Percentiles rank a stretch among this genome's conserved stretches.
Conservation (phyloP, 2,329 filamentous ascomycete species). For the Alternaria arbusti region DNA sequence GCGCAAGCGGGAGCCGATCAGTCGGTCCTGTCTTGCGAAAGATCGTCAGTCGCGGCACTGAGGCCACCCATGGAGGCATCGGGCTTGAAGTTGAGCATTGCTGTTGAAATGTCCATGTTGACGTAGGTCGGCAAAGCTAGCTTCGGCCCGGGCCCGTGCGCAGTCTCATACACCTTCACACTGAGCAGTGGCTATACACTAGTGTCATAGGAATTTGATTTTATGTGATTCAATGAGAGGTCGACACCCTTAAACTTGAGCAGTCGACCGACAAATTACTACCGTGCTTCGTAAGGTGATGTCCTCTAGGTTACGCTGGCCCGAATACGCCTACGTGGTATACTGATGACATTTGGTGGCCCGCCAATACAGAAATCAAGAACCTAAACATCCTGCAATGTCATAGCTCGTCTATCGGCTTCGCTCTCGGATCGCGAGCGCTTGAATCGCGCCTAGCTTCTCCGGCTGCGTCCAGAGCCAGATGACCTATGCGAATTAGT, state of each 20-base stretch:
- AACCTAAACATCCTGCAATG: slow-evolving; percentile 12
- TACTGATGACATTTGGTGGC: slow-evolving; percentile 31
- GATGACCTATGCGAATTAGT: slow-evolving; percentile 47
- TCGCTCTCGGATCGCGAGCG: slow-evolving; percentile 24
- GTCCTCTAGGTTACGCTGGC: slow-evolving; percentile 35
- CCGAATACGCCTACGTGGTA: slow-evolving; percentile 37
- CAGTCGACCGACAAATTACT: slow-evolving; percentile 38
- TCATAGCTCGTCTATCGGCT: slow-evolving; percentile 3
- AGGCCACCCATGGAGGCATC: slow-evolving; percentile 53
- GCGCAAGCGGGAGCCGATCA: slow-evolving; percentile 31
- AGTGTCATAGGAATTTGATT: slow-evolving; percentile 13
- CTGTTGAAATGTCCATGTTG: slow-evolving; percentile 28
- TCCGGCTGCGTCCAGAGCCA: slow-evolving; percentile 47
- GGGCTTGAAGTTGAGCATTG: slow-evolving; percentile 40
- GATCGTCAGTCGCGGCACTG: slow-evolving; percentile 41
- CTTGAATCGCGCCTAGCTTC: slow-evolving; percentile 33
- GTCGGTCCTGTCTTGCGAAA: slow-evolving; percentile 34
- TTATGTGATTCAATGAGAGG: slow-evolving; percentile 32
- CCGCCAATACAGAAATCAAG: slow-evolving; percentile 27
- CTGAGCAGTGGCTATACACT: background rate
- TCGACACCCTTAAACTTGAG: slow-evolving; percentile 16
- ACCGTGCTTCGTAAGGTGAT: slow-evolving; percentile 35
- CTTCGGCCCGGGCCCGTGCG: slow-evolving; percentile 32
- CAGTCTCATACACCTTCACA: background rate
- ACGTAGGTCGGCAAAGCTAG: slow-evolving; percentile 31